Percentiles rank a stretch among this genome's conserved stretches.
Conservation (phyloP, 805 yeast genomes). For the Priceomyces haplophilus region DNA sequence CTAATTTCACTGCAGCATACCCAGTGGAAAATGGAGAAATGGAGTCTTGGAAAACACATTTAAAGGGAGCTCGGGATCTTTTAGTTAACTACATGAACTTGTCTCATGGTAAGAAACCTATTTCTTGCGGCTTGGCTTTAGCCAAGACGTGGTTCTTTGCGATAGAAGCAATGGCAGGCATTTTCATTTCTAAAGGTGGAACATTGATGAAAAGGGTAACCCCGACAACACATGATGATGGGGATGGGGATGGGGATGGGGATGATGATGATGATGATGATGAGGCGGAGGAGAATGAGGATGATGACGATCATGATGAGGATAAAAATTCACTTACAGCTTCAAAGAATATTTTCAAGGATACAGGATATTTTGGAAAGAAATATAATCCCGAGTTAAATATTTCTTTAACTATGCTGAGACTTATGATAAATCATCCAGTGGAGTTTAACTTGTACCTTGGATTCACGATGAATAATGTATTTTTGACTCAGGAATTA, state of each 20-base stretch:
- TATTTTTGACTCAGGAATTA: slow-evolving; percentile 25
- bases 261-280: too few relatives aligned
- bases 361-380: slow-evolving; percentile 30
- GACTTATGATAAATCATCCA: slow-evolving; percentile 19
- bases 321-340: slow-evolving; percentile 8
- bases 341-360: slow-evolving; percentile 20
- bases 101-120: slow-evolving; percentile 15
- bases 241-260: background rate
- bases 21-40: slow-evolving; percentile 15
- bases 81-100: slow-evolving; percentile 44
- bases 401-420: slow-evolving; percentile 27
- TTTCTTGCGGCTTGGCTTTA: slow-evolving; percentile 46
- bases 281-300: too few relatives aligned
- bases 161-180: slow-evolving; percentile 53
- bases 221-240: slow-evolving; percentile 5
- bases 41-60: slow-evolving; percentile 59
- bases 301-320: background rate
- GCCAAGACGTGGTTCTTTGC: slow-evolving; percentile 57
- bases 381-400: slow-evolving; percentile 27
- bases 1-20: slow-evolving; percentile 51
- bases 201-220: slow-evolving; percentile 40
- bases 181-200: slow-evolving; percentile 53
- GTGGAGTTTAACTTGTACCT: slow-evolving; percentile 29
- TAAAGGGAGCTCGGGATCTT: slow-evolving; percentile 59
- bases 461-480: slow-evolving; percentile 29